These are phyloP conservation scores for Xerocomus minutiporus DNA, from an alignment of 1,284 basidiomycete genomes.

Conservation along the genomic window DNA sequence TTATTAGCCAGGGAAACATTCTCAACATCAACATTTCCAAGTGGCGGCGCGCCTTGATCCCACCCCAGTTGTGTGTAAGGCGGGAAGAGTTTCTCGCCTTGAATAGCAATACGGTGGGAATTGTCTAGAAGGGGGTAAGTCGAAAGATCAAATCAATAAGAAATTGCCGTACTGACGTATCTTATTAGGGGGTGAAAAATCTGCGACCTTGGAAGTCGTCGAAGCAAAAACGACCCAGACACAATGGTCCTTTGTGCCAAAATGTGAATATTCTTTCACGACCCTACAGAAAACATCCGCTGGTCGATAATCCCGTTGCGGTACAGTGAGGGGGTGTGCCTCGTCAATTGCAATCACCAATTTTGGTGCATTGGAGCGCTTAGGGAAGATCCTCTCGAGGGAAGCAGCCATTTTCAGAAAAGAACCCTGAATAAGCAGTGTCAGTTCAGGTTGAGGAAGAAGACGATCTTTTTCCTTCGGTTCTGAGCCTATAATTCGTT, in stretches of 20 bases:
- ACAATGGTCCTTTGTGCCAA: too few species aligned
- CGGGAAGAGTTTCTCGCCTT: background rate
- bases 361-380: background rate
- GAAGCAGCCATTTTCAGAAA: background rate
- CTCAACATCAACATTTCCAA: background rate
- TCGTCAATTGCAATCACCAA: background rate
- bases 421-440: background rate
- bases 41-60: background rate
- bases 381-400: background rate
- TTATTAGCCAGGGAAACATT: background rate
- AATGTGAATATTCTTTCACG: background rate
- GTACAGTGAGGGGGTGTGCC: background rate
- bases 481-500: background rate
- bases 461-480: background rate
- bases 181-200: background rate
- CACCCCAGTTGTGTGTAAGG: background rate
- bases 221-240: background rate
- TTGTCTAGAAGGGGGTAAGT: background rate
- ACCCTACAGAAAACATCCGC: background rate
- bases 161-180: background rate
- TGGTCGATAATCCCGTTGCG: background rate
- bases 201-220: background rate
- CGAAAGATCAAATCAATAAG: background rate
- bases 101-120: background rate
- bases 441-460: background rate